These are phyloP conservation scores for Corchorus olitorius DNA, from an alignment of 345 rosid genomes.

Conservation along the genomic window DNA sequence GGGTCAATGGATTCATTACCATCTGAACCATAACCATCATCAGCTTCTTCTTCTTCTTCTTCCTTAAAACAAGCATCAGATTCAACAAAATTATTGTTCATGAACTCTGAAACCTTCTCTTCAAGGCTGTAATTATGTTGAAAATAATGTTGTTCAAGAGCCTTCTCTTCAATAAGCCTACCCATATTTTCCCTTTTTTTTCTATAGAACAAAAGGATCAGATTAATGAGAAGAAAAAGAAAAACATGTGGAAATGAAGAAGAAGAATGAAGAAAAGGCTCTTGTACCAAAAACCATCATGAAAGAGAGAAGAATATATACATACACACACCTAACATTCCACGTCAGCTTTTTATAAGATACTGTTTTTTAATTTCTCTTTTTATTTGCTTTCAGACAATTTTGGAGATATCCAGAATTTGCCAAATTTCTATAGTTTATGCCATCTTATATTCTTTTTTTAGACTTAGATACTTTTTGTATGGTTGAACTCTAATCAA, in stretches of 20 bases:
- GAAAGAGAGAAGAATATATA: background rate
- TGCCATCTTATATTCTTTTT: too few relatives aligned
- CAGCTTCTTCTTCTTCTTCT: background rate
- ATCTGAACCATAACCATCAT: slow-evolving; percentile 21
- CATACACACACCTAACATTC: background rate
- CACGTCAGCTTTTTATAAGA: background rate
- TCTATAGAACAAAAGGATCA: background rate
- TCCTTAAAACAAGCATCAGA: slow-evolving; percentile 4
- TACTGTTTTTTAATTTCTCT: background rate
- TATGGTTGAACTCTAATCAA: too few relatives aligned
- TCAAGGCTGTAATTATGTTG: slow-evolving; percentile 31
- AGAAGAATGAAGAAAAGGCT: slow-evolving; percentile 19
- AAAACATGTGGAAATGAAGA: background rate
- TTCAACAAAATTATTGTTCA: slow-evolving; percentile 15
- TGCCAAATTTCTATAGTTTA: too few relatives aligned
- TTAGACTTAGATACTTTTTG: too few relatives aligned
- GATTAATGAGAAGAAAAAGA: background rate
- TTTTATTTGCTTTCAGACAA: background rate
- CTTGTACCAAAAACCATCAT: background rate
- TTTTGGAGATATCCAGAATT: background rate
- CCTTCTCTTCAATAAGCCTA: slow-evolving; percentile 29
- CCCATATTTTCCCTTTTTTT: slow-evolving; percentile 27
- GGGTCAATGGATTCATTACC: slow-evolving; percentile 7
- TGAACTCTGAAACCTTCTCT: slow-evolving; percentile 32
- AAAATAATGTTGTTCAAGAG: slow-evolving; percentile 10